Conservation (phyloP, 768 basidiomycete genomes). For the Podaxis pistillaris region DNA sequence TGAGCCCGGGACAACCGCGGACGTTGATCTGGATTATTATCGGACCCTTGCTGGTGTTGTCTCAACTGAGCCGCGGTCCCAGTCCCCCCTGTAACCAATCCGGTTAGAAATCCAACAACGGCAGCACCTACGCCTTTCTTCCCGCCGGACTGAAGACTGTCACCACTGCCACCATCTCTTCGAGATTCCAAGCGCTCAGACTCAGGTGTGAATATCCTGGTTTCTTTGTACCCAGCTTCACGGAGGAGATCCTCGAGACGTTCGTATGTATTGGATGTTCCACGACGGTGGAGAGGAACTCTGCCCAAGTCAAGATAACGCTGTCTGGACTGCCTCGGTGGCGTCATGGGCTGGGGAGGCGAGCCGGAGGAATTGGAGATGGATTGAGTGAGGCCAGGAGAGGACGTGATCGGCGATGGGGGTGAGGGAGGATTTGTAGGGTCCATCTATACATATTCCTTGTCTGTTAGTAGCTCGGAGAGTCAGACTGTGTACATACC, state of each 20-base stretch:
- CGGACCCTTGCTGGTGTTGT: conserved; percentile 2
- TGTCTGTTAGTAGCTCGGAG: background rate
- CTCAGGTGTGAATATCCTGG: conserved; percentile 86
- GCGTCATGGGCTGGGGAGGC: conserved; percentile 41
- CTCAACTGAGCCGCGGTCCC: conserved; percentile 6
- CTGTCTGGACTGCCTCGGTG: conserved; percentile 34
- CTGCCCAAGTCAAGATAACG: conserved; percentile 66
- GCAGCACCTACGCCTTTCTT: conserved; percentile 51
- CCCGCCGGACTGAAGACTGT: conserved; percentile 24
- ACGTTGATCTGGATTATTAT: conserved; percentile 1
- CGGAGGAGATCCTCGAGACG: conserved; percentile 80
- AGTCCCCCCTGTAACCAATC: conserved; percentile 49
- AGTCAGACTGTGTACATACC: background rate
- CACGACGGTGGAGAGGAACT: conserved; percentile 74
- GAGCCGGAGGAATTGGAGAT: conserved; percentile 40
- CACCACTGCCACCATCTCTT: conserved; percentile 22
- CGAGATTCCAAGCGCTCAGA: conserved; percentile 47
- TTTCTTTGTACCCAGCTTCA: conserved; percentile 92
- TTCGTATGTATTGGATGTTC: conserved; percentile 80
- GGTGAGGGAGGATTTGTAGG: background rate
- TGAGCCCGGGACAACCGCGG: conserved; percentile 8
- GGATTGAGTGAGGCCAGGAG: conserved; percentile 41
- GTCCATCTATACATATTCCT: background rate
- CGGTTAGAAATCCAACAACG: conserved; percentile 66
- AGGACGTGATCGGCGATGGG: conserved; percentile 34